phyloP scores from a whole-genome alignment of 23 red algal genomes.

The Gracilaria domingensis region DNA sequence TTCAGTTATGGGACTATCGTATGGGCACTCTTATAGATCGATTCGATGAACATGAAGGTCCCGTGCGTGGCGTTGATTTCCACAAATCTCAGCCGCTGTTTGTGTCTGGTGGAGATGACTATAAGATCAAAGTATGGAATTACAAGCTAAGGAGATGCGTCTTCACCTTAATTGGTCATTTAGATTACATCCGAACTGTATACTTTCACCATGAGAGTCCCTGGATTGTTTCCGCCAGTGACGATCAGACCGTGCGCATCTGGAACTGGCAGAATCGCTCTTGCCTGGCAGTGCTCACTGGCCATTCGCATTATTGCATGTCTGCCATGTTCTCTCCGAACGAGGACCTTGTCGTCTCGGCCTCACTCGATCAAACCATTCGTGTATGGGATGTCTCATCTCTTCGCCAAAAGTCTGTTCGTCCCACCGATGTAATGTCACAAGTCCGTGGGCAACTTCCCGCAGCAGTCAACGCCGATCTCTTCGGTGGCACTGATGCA shows the following conservation, averaged over 20 bases:
- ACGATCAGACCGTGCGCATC: conserved; percentile 99
- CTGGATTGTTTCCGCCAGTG: conserved; percentile 99
- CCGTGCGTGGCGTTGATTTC: conserved; percentile 96
- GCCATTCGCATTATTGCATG: conserved; percentile 99
- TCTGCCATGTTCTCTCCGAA: conserved; percentile 92
- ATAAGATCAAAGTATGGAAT: conserved; percentile 99
- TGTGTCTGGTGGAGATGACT: conserved; percentile 98
- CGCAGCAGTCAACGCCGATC: conserved; percentile 91
- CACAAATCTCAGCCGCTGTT: conserved; percentile 97
- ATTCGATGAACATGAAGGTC: conserved; percentile 98
- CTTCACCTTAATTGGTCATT: conserved; percentile 95
- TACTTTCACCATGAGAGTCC: conserved; percentile 98
- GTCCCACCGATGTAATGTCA: conserved; percentile 71
- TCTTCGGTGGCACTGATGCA: conserved; percentile 89
- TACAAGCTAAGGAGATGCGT: conserved; percentile 98
- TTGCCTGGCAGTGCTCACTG: conserved; percentile 95
- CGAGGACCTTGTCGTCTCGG: conserved; percentile 97
- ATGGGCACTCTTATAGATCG: conserved; percentile 98
- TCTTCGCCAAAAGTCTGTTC: conserved; percentile 85
- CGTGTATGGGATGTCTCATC: conserved; percentile 99
- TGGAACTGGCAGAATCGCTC: conserved; percentile 99
- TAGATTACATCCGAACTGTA: conserved; percentile 99
- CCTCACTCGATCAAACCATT: conserved; percentile 95
- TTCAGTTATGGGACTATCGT: conserved; percentile 98
- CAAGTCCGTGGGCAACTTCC: conserved; percentile 81